A percentile compares a stretch with the other conserved stretches of the same genome.
These are phyloP conservation scores for Emergomyces pasteurianus DNA, from an alignment of 2,329 filamentous ascomycete species.

Conservation along the genomic window DNA sequence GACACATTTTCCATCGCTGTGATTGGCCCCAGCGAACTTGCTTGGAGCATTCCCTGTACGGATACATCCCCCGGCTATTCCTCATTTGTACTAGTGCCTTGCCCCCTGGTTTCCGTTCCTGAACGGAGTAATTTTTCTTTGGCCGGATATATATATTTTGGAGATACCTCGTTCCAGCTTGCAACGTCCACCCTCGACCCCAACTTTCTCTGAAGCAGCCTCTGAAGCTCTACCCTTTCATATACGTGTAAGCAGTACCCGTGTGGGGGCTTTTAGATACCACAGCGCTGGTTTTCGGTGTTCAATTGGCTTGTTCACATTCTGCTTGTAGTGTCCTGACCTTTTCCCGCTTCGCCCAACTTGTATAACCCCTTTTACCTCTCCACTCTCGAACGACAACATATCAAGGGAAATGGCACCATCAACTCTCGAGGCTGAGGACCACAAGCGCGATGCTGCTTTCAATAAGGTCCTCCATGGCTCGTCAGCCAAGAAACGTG, in stretches of 20 bases:
- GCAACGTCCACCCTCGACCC: neutral
- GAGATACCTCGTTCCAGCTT: neutral
- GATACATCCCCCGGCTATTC: too few relatives aligned
- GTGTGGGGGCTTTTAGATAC: neutral
- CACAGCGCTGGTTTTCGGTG: neutral
- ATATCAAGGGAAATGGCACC: conserved; percentile 35
- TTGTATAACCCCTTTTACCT: conserved; percentile 6
- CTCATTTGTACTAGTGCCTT: neutral
- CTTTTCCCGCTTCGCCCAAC: neutral
- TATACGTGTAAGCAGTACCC: neutral
- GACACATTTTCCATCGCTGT: neutral
- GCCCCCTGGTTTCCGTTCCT: conserved; percentile 5
- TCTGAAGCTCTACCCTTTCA: neutral
- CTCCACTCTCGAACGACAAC: conserved; percentile 2
- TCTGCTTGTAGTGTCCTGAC: neutral
- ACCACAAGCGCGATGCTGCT: conserved; percentile 72
- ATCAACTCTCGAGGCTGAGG: conserved; percentile 60
- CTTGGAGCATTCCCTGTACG: too few relatives aligned
- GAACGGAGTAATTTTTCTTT: neutral
- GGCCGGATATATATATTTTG: neutral
- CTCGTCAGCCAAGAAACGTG: conserved; percentile 54
- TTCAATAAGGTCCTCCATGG: conserved; percentile 87
- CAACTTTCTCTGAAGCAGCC: neutral
- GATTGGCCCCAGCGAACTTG: neutral
- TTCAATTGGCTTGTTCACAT: neutral